Percentiles rank a stretch among this genome's conserved stretches.
phyloP scores from a whole-genome alignment of 345 rosid genomes.

The Mercurialis annua region DNA sequence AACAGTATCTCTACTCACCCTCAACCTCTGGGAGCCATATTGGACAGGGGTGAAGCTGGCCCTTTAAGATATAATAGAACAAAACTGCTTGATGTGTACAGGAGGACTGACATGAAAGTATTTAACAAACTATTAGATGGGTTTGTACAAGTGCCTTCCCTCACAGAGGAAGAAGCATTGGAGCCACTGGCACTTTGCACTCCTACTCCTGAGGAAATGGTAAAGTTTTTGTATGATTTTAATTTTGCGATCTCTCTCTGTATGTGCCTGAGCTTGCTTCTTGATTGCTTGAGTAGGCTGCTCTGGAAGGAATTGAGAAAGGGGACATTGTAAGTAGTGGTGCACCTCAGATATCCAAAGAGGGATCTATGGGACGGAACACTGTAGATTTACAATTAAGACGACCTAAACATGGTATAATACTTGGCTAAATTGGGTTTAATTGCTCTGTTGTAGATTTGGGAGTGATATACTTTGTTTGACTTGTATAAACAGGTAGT shows the following conservation, averaged over 20 bases:
- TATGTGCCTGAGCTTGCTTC: constrained; percentile 20
- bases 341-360: constrained; percentile 72
- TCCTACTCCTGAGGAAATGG: constrained; percentile 79
- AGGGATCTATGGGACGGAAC: constrained; percentile 54
- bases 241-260: constrained; percentile 16
- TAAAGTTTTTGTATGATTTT: constrained; percentile 26
- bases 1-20: constrained; percentile 35
- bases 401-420: constrained; percentile 59
- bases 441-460: constrained; percentile 5
- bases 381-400: constrained; percentile 49
- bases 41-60: constrained; percentile 57
- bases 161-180: constrained; percentile 57
- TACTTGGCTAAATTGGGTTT: constrained; percentile 15
- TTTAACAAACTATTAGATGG: constrained; percentile 43
- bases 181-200: constrained; percentile 82
- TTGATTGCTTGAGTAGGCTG: constrained; percentile 39
- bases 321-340: constrained; percentile 82
- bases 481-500: constrained; percentile 51
- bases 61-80: constrained; percentile 68
- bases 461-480: constrained; percentile 24
- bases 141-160: constrained; percentile 63
- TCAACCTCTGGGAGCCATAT: constrained; percentile 40
- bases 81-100: constrained; percentile 70
- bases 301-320: constrained; percentile 75
- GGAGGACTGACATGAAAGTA: constrained; percentile 54